Conservation (phyloP, 768 basidiomycete species). For the Paxillus ammoniavirescens region DNA sequence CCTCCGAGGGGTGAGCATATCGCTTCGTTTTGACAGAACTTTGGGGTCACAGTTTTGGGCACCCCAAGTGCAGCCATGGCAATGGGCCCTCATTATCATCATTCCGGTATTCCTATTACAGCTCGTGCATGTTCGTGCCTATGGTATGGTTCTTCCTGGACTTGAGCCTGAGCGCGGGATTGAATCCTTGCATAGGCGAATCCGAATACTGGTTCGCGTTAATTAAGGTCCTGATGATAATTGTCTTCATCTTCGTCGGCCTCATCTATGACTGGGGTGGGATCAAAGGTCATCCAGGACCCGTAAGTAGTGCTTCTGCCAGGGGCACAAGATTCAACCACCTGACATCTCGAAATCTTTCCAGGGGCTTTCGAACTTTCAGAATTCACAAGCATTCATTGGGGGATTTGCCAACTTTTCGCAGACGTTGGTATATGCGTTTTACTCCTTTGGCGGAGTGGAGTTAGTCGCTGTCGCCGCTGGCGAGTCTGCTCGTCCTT, state of each 20-base stretch:
- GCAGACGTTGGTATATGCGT: conserved; percentile 64
- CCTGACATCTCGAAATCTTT: no score
- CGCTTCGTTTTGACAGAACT: neutral
- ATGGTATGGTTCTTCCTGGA: conserved; percentile 37
- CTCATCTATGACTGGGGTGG: conserved; percentile 65
- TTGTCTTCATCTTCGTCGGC: conserved; percentile 61
- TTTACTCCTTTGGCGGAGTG: conserved; percentile 68
- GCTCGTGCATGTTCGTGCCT: conserved; percentile 56
- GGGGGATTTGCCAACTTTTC: conserved; percentile 53
- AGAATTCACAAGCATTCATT: conserved; percentile 49
- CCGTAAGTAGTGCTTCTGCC: conserved; percentile 34
- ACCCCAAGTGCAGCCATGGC: conserved; percentile 47
- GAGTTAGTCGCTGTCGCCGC: conserved; percentile 75
- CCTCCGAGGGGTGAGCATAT: neutral
- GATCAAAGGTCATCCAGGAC: conserved; percentile 55
- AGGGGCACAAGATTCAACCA: no score
- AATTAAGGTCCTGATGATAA: conserved; percentile 61
- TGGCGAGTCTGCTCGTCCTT: conserved; percentile 62
- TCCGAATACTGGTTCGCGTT: conserved; percentile 63
- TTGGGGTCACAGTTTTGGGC: conserved; percentile 40
- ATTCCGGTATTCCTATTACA: conserved; percentile 51
- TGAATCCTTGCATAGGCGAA: conserved; percentile 40
- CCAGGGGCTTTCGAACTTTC: conserved; percentile 52
- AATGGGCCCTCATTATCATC: conserved; percentile 57
- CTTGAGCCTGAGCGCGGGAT: neutral